A percentile compares a stretch with the other conserved stretches of the same genome.
Evolutionary conservation across 768 basidiomycete species (phyloP).

Genomic region (Porphyrellus cyaneotinctus): DNA sequence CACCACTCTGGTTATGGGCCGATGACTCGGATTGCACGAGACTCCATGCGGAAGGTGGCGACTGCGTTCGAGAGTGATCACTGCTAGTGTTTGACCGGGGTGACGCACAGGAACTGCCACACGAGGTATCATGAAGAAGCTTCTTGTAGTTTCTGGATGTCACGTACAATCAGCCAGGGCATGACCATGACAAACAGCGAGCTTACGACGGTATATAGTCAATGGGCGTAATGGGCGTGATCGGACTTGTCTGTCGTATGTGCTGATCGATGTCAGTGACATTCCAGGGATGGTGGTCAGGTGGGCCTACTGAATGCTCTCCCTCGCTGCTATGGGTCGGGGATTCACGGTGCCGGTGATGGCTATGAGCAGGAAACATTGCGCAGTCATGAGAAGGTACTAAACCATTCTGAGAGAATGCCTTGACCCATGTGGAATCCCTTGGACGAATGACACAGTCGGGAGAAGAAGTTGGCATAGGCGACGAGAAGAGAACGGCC

Average conservation of each 20-base stretch:
- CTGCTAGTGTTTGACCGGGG: conserved; percentile 37
- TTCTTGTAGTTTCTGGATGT: conserved; percentile 30
- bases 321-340: conserved; percentile 25
- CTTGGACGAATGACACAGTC: conserved; percentile 29
- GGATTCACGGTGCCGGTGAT: conserved; percentile 24
- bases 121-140: conserved; percentile 30
- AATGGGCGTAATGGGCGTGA: conserved; percentile 35
- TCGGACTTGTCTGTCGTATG: conserved; percentile 30
- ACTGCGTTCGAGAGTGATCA: conserved; percentile 45
- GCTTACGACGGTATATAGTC: conserved; percentile 33
- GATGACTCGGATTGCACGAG: conserved; percentile 35
- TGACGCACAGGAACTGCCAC: conserved; percentile 28
- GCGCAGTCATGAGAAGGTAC: conserved; percentile 33
- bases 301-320: conserved; percentile 25
- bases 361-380: conserved; percentile 31
- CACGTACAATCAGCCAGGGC: conserved; percentile 9
- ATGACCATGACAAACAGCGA: conserved; percentile 6
- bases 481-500: conserved; percentile 22
- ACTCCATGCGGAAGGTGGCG: conserved; percentile 43
- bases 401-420: conserved; percentile 36
- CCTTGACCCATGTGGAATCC: conserved; percentile 35
- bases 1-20: conserved; percentile 18
- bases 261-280: conserved; percentile 20
- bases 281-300: background rate
- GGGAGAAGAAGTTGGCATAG: conserved; percentile 28